Conservation (phyloP, 208 protist genomes). For the Acanthamoeba lenticulata region DNA sequence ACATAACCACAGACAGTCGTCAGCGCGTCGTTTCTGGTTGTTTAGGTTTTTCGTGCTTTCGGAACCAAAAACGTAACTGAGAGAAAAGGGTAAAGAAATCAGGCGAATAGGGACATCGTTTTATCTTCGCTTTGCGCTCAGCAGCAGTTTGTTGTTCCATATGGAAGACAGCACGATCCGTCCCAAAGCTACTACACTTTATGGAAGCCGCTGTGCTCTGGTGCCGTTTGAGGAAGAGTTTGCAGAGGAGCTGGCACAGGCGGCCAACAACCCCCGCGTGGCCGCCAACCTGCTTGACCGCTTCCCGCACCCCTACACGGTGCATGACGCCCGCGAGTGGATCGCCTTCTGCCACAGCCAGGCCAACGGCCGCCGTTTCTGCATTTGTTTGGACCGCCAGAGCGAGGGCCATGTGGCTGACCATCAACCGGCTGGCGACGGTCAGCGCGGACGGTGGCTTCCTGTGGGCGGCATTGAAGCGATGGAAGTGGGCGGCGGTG, state of each 20-base stretch:
- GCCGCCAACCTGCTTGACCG: conserved; percentile 13
- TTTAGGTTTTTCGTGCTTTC: no score
- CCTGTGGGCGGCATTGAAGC: background rate
- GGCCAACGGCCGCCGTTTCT: conserved; percentile 42
- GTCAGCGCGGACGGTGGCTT: background rate
- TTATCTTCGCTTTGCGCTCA: no score
- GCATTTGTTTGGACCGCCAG: background rate
- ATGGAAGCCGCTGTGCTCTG: background rate
- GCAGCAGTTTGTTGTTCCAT: no score
- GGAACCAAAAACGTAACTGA: no score
- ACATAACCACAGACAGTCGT: no score
- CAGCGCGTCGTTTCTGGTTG: no score
- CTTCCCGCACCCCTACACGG: conserved; percentile 50
- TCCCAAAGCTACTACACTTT: background rate
- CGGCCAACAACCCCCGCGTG: conserved; percentile 35
- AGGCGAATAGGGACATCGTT: no score
- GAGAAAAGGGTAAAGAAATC: no score
- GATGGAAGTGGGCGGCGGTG: background rate
- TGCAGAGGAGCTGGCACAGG: conserved; percentile 4
- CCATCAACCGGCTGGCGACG: no score
- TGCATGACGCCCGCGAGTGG: background rate
- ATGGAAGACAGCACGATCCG: background rate
- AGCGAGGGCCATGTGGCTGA: background rate
- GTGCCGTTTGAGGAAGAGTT: background rate
- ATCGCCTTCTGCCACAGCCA: background rate